phyloP scores from a whole-genome alignment of 2,329 filamentous ascomycete species.

The Colletotrichum sp. region DNA sequence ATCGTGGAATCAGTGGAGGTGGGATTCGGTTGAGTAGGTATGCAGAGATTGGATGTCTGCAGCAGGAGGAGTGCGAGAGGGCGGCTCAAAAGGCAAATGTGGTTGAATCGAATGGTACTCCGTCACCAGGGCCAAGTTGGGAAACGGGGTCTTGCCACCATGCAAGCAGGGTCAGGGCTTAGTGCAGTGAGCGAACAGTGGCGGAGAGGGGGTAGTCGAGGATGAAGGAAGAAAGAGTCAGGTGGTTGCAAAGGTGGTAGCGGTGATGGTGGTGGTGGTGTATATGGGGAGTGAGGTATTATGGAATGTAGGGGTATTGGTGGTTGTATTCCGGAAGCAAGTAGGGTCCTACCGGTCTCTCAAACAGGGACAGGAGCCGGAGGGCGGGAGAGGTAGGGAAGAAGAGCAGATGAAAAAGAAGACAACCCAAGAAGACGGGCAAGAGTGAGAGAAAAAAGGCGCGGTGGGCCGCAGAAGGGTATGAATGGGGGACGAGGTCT shows the following conservation, averaged over 20 bases:
- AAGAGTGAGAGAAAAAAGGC: neutral
- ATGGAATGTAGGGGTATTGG: conserved; percentile 19
- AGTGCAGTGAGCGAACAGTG: neutral
- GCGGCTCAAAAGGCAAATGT: conserved; percentile 12
- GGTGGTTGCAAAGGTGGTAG: conserved; percentile 13
- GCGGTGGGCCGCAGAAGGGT: conserved; percentile 14
- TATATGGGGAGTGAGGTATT: conserved; percentile 12
- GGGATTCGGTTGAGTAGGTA: neutral
- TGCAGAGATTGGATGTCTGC: neutral
- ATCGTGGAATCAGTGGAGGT: neutral
- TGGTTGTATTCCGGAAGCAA: conserved; percentile 21
- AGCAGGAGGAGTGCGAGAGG: neutral
- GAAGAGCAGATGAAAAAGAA: conserved; percentile 10
- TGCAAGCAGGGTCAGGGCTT: conserved; percentile 17
- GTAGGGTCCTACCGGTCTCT: conserved; percentile 21
- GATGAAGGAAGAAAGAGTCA: conserved; percentile 8
- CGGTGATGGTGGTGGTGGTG: conserved; percentile 8
- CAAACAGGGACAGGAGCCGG: conserved; percentile 19
- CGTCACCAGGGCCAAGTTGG: conserved; percentile 17
- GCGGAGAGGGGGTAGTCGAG: conserved; percentile 14
- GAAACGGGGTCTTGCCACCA: conserved; percentile 22
- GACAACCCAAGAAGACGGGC: conserved; percentile 13
- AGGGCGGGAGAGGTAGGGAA: conserved; percentile 21
- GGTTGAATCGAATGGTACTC: conserved; percentile 10
- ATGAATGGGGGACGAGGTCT: neutral